A percentile compares a stretch with the other conserved stretches of the same genome.
These are phyloP conservation scores for Cryptococcus amylolentus DNA, from an alignment of 1,284 basidiomycete genomes.

Conservation along the genomic window DNA sequence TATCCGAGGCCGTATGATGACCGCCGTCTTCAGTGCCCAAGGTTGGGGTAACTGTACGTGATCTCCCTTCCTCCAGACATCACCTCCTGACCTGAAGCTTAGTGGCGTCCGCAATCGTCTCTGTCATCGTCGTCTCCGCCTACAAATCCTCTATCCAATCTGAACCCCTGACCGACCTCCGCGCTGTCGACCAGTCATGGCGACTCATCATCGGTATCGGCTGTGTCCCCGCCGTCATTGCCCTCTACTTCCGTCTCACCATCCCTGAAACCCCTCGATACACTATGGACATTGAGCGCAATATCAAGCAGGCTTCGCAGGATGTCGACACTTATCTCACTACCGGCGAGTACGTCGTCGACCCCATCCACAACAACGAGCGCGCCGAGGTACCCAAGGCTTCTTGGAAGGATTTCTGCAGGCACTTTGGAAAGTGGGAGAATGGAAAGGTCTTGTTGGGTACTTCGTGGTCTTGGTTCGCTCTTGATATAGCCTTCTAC, in stretches of 20 bases:
- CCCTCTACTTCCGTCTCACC: slow-evolving; percentile 55
- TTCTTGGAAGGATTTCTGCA: slow-evolving; percentile 60
- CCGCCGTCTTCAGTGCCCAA: slow-evolving; percentile 53
- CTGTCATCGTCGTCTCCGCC: slow-evolving; percentile 63
- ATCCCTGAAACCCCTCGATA: slow-evolving; percentile 64
- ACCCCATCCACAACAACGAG: slow-evolving; percentile 59
- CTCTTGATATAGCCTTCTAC: slow-evolving; percentile 70
- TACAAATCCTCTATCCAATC: slow-evolving; percentile 63
- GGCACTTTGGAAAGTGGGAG: slow-evolving; percentile 52
- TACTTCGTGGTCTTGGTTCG: slow-evolving; percentile 63
- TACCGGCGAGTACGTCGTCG: slow-evolving; percentile 54
- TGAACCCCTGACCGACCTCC: slow-evolving; percentile 47
- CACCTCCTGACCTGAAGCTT: neutral
- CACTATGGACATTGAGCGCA: slow-evolving; percentile 85
- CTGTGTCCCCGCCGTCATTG: slow-evolving; percentile 49
- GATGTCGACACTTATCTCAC: slow-evolving; percentile 64
- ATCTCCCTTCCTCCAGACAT: neutral
- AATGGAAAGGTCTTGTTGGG: slow-evolving; percentile 54
- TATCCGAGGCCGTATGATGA: slow-evolving; percentile 58
- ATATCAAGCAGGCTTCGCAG: slow-evolving; percentile 65
- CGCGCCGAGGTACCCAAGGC: slow-evolving; percentile 65
- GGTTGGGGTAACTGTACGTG: slow-evolving; percentile 54
- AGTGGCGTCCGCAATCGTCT: slow-evolving; percentile 60
- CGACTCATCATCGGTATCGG: slow-evolving; percentile 54
- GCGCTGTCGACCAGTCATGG: slow-evolving; percentile 53